Conservation (phyloP, 2,329 filamentous ascomycete genomes). For the Diaporthe destruens region DNA sequence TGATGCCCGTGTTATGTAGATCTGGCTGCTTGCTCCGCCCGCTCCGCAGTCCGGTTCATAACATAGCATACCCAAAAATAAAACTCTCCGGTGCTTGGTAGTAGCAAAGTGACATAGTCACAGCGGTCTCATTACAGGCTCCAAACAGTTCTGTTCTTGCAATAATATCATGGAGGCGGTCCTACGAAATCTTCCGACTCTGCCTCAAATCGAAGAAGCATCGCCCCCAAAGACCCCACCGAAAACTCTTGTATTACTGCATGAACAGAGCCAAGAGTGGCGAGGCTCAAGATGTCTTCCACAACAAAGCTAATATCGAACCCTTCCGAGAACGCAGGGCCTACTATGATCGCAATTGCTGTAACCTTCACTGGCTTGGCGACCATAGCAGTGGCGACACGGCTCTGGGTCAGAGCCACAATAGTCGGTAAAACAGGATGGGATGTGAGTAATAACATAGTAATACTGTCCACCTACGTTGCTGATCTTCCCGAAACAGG, state of each 20-base stretch:
- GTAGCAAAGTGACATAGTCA: not conserved
- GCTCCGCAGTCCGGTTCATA: not conserved
- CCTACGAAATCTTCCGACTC: not conserved
- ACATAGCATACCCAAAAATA: conserved; percentile 13
- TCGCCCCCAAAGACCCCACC: not conserved
- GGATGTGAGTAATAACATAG: not conserved
- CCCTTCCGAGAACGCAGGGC: conserved; percentile 7
- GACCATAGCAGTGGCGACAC: not conserved
- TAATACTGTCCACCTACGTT: not conserved
- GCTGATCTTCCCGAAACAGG: not conserved
- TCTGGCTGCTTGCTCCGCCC: conserved; percentile 18
- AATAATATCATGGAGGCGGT: not conserved
- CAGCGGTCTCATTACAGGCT: not conserved
- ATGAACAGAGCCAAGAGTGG: not conserved
- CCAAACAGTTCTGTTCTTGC: not conserved
- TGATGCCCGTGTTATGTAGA: not conserved
- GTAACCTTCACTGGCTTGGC: conserved; percentile 9
- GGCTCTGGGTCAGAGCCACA: conserved; percentile 26
- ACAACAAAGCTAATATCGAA: conserved; percentile 3
- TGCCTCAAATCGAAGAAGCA: not conserved
- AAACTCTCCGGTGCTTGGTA: not conserved
- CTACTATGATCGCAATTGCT: not conserved
- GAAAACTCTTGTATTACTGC: not conserved
- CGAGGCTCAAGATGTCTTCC: conserved; percentile 14
- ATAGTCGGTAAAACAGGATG: conserved; percentile 15